These are phyloP conservation scores for Phytophthora sansomeana DNA, from an alignment of 352 stramenopile genomes.

Conservation along the genomic window DNA sequence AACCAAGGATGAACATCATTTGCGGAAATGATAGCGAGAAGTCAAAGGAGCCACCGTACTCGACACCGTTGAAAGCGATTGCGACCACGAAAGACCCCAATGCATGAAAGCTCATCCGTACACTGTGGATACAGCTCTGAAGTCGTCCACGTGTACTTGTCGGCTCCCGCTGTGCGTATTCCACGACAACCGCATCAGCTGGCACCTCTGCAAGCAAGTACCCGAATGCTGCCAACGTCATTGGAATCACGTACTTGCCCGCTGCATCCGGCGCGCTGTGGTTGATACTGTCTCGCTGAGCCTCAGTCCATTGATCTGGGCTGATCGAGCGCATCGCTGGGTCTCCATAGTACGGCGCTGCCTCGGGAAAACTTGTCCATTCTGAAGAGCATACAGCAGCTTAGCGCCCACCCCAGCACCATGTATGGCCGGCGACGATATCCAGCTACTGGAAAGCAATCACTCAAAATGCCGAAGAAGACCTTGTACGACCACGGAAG, in stretches of 20 bases:
- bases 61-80: constrained; percentile 40
- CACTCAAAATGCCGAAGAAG: constrained; percentile 44
- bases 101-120: constrained; percentile 39
- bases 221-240: constrained; percentile 55
- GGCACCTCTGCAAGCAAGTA: constrained; percentile 50
- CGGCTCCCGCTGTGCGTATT: constrained; percentile 50
- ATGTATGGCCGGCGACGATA: constrained; percentile 51
- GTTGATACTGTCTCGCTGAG: constrained; percentile 35
- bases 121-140: constrained; percentile 45
- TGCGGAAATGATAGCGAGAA: constrained; percentile 44
- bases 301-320: constrained; percentile 28
- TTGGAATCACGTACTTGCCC: constrained; percentile 43
- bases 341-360: constrained; percentile 37
- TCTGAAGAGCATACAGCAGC: constrained; percentile 33
- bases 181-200: constrained; percentile 57
- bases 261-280: constrained; percentile 25
- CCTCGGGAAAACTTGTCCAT: constrained; percentile 30
- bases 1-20: constrained; percentile 39
- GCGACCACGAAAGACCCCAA: constrained; percentile 40
- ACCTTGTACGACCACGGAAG: constrained; percentile 53
- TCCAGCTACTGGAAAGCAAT: constrained; percentile 46
- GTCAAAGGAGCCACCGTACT: constrained; percentile 42
- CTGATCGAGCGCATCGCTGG: constrained; percentile 22
- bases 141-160: constrained; percentile 39
- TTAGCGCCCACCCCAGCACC: constrained; percentile 42